phyloP scores from a whole-genome alignment of 2,329 filamentous ascomycete species.

The Botrytis pseudocinerea region DNA sequence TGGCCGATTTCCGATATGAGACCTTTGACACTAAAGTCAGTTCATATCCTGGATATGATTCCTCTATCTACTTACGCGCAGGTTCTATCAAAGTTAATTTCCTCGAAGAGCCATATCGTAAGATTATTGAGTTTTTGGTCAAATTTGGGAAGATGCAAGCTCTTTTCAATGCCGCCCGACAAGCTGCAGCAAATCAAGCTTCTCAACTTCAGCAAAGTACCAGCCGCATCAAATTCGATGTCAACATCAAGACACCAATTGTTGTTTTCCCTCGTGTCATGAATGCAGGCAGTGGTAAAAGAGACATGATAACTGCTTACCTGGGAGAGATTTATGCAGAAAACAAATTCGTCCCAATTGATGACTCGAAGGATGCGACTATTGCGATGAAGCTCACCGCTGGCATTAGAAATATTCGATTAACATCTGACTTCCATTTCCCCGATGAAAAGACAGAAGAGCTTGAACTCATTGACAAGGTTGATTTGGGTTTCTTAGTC shows the following conservation, averaged over 20 bases:
- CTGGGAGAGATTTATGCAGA: constrained; percentile 96
- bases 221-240: constrained; percentile 89
- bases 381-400: constrained; percentile 87
- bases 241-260: constrained; percentile 92
- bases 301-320: constrained; percentile 88
- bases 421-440: constrained; percentile 90
- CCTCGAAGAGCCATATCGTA: constrained; percentile 92
- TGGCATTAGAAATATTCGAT: constrained; percentile 85
- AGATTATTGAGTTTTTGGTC: constrained; percentile 96
- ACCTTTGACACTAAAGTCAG: constrained; percentile 76
- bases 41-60: constrained; percentile 91
- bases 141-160: constrained; percentile 99
- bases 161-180: constrained; percentile 93
- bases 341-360: constrained; percentile 84
- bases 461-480: constrained; percentile 94
- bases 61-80: constrained; percentile 83
- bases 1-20: constrained; percentile 96
- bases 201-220: constrained; percentile 90
- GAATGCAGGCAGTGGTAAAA: constrained; percentile 64
- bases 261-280: constrained; percentile 87
- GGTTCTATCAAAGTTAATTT: constrained; percentile 98
- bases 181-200: constrained; percentile 91
- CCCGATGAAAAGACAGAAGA: constrained; percentile 72
- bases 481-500: constrained; percentile 90
- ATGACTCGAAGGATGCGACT: constrained; percentile 70